Base-by-base conservation (phyloP, 2,329 filamentous ascomycete genomes). In the Annulohypoxylon truncatum region DNA sequence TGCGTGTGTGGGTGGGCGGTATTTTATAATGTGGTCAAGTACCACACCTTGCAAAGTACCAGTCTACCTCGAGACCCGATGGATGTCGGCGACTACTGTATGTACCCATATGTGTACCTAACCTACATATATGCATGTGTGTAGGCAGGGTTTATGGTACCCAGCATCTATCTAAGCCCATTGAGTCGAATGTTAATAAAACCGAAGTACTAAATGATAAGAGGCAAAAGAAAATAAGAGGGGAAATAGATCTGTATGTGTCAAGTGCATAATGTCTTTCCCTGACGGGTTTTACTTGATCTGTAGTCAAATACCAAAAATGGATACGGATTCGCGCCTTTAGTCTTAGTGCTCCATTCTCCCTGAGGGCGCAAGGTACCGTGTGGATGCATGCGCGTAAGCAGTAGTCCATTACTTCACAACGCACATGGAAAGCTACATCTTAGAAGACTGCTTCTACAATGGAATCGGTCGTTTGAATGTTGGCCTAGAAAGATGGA, bases 401-500 rank as follows among this genome's bases (percentile, higher is more conserved):
- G 20, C 22, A 46, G 26, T n/a, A n/a, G 13, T 26, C 12, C 4
- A 31, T 40, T 46, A n/a, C n/a, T 12, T 53, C 10, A 18, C 48
- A 8, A 26, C 22, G 6, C 4, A n/a, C 15, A 29, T 42, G 2
- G 24, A 10, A 38, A 26, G 12, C 22, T 20, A 13, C 33, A 18
- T 53, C 50, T 13, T 46, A 8, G 13, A 26, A 7, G 9, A 46
- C 42, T 4, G 2, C 42, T 7, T 4, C n/a, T 22, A 44, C 28
- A 10, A 61, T 29, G 10, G 28, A 10, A 35, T 46, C 4, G 12
- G 12, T 28, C 48, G n/a, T 35, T 15, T 0, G 15, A 18, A 83
- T 92, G 86, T 91, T 79, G 84, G 84, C 89, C 87, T 79, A 79
- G 82, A 84, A 84, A 83, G 79, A 90, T 91, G 90, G 90, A 93